Evolutionary conservation across 371 early-diverging fungal genomes (phyloP).

Genomic region (Lichtheimia corymbifera): DNA sequence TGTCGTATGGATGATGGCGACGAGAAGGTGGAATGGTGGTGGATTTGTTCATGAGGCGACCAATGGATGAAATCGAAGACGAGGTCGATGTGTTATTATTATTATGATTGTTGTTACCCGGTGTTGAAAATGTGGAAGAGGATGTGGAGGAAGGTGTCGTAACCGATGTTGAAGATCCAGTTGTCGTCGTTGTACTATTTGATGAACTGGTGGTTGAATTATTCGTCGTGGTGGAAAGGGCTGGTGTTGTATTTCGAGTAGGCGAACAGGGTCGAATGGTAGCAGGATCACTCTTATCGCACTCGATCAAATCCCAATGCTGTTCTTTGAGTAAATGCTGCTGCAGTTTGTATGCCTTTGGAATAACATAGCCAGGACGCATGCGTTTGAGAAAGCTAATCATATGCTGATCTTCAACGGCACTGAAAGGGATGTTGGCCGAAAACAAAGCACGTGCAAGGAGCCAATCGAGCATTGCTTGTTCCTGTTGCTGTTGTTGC

Average conservation of each 20-base stretch:
- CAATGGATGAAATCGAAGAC: too few relatives aligned
- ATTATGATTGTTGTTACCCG: too few relatives aligned
- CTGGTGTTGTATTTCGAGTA: too few relatives aligned
- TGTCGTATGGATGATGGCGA: conserved; percentile 2
- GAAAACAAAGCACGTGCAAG: conserved; percentile 44
- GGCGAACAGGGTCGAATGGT: too few relatives aligned
- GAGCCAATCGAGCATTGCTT: conserved; percentile 25
- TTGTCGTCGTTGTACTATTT: not conserved
- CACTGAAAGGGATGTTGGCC: conserved; percentile 29
- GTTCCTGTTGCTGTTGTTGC: conserved; percentile 1
- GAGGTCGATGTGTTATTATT: too few relatives aligned
- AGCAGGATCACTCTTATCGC: not conserved
- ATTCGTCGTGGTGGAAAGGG: too few relatives aligned
- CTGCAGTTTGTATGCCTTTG: conserved; percentile 24
- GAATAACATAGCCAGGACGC: conserved; percentile 34
- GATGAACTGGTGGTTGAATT: too few relatives aligned
- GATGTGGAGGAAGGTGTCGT: conserved; percentile 8
- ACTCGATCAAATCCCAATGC: conserved; percentile 40
- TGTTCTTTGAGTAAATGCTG: conserved; percentile 41
- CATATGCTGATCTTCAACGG: conserved; percentile 33
- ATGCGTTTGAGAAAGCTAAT: conserved; percentile 32
- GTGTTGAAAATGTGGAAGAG: not conserved
- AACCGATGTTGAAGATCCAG: not conserved
- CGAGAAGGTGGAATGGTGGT: too few relatives aligned
- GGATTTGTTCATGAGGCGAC: too few relatives aligned